Conservation (phyloP, 176 grass and related monocot species). For the Cenchrus purpureus region DNA sequence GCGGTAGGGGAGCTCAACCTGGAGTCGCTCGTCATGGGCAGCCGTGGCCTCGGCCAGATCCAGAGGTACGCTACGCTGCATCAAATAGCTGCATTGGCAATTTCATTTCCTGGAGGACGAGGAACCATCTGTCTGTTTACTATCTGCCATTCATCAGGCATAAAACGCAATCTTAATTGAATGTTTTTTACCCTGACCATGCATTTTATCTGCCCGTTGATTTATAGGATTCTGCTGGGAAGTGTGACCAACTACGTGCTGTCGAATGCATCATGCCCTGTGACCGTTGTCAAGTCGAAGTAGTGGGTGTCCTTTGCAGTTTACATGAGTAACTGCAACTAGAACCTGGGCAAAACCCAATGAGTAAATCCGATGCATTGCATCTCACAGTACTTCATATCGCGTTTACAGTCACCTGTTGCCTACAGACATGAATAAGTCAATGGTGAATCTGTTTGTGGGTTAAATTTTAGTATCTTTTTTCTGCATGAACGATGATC, state of each 20-base stretch:
- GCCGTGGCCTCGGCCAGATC: slow-evolving; percentile 67
- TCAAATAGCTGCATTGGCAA: background rate
- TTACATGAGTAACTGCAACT: background rate
- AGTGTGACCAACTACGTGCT: slow-evolving; percentile 78
- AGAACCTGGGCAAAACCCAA: background rate
- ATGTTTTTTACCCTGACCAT: background rate
- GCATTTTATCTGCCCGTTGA: background rate
- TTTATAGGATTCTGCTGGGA: slow-evolving; percentile 67
- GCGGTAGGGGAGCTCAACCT: slow-evolving; percentile 61
- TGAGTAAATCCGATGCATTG: background rate
- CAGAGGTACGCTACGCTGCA: slow-evolving; percentile 47
- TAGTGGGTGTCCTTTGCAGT: background rate
- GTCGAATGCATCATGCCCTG: slow-evolving; percentile 64
- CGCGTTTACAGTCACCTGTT: background rate
- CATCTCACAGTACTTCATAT: background rate
- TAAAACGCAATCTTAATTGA: background rate
- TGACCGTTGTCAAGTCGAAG: slow-evolving; percentile 74
- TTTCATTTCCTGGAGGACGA: background rate
- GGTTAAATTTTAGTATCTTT: background rate
- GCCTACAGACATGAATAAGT: slow-evolving; percentile 12
- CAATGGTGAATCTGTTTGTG: background rate
- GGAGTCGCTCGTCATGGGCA: slow-evolving; percentile 72
- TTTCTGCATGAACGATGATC: background rate
- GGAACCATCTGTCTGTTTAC: background rate
- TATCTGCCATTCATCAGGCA: background rate